Base-by-base conservation (phyloP, 2,329 filamentous ascomycete species). In the Cercospora sesami region DNA sequence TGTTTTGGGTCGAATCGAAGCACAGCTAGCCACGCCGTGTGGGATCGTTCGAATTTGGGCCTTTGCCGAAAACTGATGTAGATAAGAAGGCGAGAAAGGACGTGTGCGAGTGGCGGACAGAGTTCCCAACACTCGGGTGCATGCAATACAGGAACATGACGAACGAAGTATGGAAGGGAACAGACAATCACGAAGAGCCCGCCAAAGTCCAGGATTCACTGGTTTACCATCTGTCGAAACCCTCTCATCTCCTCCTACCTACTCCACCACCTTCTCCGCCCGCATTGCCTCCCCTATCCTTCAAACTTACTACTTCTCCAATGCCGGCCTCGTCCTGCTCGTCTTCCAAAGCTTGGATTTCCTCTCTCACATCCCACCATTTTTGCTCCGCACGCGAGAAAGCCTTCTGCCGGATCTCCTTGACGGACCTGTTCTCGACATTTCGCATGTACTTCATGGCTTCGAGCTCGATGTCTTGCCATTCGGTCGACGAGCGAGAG, bases 341-440 rank as follows among this genome's bases (percentile, higher is more conserved):
- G 80, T 97, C 94, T 81, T 99, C 95, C 76, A 98, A 80, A 6
- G 89, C 91, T 64, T 90, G 91, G 72, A 99, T 91, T 81, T 98
- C 94, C 82, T 99, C 95, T 74, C 95, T 87, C 78, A 91, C 93
- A 83, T 97, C 95, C 95, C 95, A 99, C 95, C 95, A 99, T 79
- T 96, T 97, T 81, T 94, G 91, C 80, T 99, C 95, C 48, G 94
- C 94, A 71, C 93, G 86, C 77, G 93, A 90, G 78, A 97, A 99
- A 1, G 93, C 95, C 78, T 89, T 89, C 75, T 94, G 91, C 79
- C 96, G 93, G 75, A 98, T 89, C 82, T 98, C 95, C 83, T 99
- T 99, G 76, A 96, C 83, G 0, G 88, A 85, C 71, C 92, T 85
- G 48, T 88, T 85, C 78, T 91, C 90, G 3, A 87, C 86, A 71